Conservation (phyloP, 192 early-diverging fungal species). For the Gaertneriomyces semiglobifer region DNA sequence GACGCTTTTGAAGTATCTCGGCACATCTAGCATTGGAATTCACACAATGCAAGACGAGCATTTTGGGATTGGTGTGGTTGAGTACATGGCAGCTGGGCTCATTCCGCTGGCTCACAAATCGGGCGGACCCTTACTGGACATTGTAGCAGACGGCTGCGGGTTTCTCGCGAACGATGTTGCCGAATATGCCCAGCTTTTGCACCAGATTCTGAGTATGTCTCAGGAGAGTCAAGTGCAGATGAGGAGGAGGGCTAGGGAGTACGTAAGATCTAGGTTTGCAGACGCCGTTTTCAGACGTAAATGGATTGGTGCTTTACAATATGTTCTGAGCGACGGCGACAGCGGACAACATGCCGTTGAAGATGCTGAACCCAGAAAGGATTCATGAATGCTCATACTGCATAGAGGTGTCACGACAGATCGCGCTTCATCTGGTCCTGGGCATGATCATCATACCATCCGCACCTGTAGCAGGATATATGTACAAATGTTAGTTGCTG, state of each 20-base stretch:
- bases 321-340: too few species aligned
- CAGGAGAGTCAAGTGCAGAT: slow-evolving; percentile 45
- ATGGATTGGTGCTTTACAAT: too few species aligned
- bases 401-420: too few species aligned
- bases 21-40: slow-evolving; percentile 68
- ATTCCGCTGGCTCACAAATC: slow-evolving; percentile 79
- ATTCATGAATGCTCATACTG: too few species aligned
- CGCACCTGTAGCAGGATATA: too few species aligned
- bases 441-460: too few species aligned
- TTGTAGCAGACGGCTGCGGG: slow-evolving; percentile 48
- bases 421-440: too few species aligned
- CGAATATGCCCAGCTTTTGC: slow-evolving; percentile 66
- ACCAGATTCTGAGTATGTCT: slow-evolving; percentile 42
- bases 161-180: slow-evolving; percentile 41
- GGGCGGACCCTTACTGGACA: slow-evolving; percentile 84
- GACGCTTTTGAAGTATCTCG: slow-evolving; percentile 61
- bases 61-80: slow-evolving; percentile 96
- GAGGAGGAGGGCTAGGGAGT: slow-evolving; percentile 56
- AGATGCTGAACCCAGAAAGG: too few species aligned
- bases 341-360: too few species aligned
- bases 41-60: slow-evolving; percentile 99
- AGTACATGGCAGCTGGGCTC: slow-evolving; percentile 93
- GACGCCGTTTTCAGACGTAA: slow-evolving; percentile 49
- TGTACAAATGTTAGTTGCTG: too few species aligned
- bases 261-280: slow-evolving; percentile 67